These are phyloP conservation scores for Stagonosporopsis vannaccii DNA, from an alignment of 2,329 filamentous ascomycete species.

Conservation along the genomic window DNA sequence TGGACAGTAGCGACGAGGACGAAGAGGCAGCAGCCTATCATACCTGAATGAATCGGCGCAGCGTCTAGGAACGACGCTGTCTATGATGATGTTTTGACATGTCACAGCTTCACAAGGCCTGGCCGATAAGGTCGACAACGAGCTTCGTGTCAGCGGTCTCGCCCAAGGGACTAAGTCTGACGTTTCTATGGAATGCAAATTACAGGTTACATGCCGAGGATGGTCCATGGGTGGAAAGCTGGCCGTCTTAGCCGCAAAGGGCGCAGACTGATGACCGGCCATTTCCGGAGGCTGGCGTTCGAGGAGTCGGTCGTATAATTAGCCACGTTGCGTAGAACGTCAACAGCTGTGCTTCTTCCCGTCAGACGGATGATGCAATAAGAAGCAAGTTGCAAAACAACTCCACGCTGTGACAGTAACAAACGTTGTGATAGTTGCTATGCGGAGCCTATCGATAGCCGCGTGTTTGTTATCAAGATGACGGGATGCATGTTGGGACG, in stretches of 20 bases:
- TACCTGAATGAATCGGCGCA: slow-evolving; percentile 30
- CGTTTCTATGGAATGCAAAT: slow-evolving; percentile 18
- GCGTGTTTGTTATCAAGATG: slow-evolving; percentile 15
- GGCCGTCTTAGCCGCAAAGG: slow-evolving; percentile 27
- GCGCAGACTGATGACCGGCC: slow-evolving; percentile 30
- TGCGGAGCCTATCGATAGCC: slow-evolving; percentile 9
- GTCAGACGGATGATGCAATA: not conserved
- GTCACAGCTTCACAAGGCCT: slow-evolving; percentile 15
- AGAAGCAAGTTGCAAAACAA: not conserved
- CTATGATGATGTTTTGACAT: slow-evolving; percentile 13
- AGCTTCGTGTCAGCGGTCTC: slow-evolving; percentile 16
- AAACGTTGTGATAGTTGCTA: slow-evolving; percentile 3
- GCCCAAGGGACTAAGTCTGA: slow-evolving; percentile 14
- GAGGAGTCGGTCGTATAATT: slow-evolving; percentile 15
- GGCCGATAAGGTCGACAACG: slow-evolving; percentile 3
- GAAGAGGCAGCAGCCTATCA: slow-evolving; percentile 44
- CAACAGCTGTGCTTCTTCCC: not conserved
- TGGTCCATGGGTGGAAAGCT: slow-evolving; percentile 15
- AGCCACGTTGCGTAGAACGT: slow-evolving; percentile 11
- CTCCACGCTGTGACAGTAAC: not conserved
- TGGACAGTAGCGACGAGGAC: slow-evolving; percentile 43
- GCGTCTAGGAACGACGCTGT: slow-evolving; percentile 5
- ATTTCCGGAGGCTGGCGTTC: slow-evolving; percentile 38
- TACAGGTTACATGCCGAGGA: slow-evolving; percentile 17
- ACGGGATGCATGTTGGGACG: slow-evolving; percentile 22